Conservation (phyloP, 345 rosid species). For the Punica granatum region DNA sequence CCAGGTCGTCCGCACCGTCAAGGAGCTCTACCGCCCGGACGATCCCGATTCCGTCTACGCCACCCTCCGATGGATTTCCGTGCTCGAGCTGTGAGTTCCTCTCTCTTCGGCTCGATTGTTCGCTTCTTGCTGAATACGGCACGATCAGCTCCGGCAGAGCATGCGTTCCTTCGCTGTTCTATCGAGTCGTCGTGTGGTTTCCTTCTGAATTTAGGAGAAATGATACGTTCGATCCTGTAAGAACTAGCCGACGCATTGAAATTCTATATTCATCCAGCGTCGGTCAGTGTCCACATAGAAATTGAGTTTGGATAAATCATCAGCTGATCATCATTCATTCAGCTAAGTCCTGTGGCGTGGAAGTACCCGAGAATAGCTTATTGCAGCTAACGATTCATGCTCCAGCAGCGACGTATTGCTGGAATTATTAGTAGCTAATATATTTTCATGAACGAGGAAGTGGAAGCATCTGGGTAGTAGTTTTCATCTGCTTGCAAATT, state of each 20-base stretch:
- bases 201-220: neutral
- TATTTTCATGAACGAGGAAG: neutral
- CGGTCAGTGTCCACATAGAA: neutral
- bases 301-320: too few species aligned
- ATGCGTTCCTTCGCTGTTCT: neutral
- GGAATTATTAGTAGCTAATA: neutral
- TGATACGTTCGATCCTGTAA: neutral
- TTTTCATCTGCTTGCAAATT: too few species aligned
- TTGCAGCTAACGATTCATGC: neutral
- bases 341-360: neutral
- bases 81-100: conserved; percentile 65
- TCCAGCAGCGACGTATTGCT: neutral
- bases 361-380: neutral
- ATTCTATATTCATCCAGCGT: neutral
- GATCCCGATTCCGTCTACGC: conserved; percentile 92
- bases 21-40: conserved; percentile 46
- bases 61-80: conserved; percentile 91
- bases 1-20: conserved; percentile 54
- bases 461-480: too few species aligned
- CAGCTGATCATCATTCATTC: neutral
- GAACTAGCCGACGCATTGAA: neutral
- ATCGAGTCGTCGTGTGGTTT: neutral
- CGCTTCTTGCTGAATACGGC: neutral
- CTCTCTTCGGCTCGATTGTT: too few species aligned
- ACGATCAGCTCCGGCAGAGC: too few species aligned